Evolutionary conservation across 192 early-diverging fungal genomes (phyloP), one percentile per base, ranked within the genome.

Genomic region (Paraglomus brasilianum): DNA sequence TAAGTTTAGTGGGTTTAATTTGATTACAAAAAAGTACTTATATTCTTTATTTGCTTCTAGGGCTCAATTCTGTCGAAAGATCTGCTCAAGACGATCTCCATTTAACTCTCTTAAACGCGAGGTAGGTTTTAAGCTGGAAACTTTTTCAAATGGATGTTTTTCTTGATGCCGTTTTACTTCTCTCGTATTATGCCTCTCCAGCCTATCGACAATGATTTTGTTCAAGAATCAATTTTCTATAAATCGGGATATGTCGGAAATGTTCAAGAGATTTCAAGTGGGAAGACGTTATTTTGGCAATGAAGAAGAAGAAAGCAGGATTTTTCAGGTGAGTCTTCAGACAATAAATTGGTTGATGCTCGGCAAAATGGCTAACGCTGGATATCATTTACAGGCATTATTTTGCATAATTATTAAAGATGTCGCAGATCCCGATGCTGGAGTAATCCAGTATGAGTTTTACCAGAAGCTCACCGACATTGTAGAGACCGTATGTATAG

Each of bases 201-300:
- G 30, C 30, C 1, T 30, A 30, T 30, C 13, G 55, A 38, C 17
- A 38, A 30, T 30, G 30, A 30, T 72, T 7, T 15, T 72, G 15
- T 72, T 65, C 21, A 72, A 72, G n/a, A 72, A 55, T 42, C 59
- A 72, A 15, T 72, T 72, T 42, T 60, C 61, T 5, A 51, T 72
- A 8, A 65, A 49, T 14, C 43, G 71, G 19, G 71, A 72, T 49
- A 72, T 72, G 10, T 72, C 71, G 17, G 49, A 59, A 10, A 72
- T 72, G 71, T 72, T 72, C 47, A 59, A 72, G 19, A 59, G 71
- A 15, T 72, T 72, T 62, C 71, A 72, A 46, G 71, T 55, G 14
- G 51, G 66, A 0, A 55, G 51, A 22, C 52, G 56, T 53, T 68
- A 68, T 51, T 68, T 68, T 24, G 51, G 66, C 8, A 52, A 68